phyloP scores from a whole-genome alignment of 2,329 filamentous ascomycete species.

The Alternaria panax region DNA sequence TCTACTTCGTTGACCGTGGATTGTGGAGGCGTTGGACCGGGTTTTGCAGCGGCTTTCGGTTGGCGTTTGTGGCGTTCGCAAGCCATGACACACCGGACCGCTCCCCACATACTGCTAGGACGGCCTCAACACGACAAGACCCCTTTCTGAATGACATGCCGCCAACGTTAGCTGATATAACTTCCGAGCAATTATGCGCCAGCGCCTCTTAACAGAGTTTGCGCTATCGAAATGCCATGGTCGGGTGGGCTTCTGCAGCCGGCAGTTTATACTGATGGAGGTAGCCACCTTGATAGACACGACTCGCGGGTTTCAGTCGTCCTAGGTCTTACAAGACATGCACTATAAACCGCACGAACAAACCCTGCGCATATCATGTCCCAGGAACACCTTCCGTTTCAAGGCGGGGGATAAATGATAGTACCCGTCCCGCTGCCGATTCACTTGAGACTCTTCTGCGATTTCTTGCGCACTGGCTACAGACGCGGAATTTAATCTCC shows the following conservation, averaged over 20 bases:
- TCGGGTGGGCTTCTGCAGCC: slow-evolving; percentile 1
- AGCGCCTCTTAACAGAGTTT: slow-evolving; percentile 3
- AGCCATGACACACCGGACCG: slow-evolving; percentile 4
- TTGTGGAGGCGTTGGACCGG: neutral
- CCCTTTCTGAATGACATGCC: slow-evolving; percentile 10
- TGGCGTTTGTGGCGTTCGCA: slow-evolving; percentile 5
- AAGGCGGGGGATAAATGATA: slow-evolving; percentile 2
- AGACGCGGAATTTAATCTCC: neutral
- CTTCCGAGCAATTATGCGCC: neutral
- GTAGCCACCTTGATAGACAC: slow-evolving; percentile 2
- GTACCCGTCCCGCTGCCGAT: slow-evolving; percentile 1
- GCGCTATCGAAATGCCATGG: slow-evolving; percentile 12
- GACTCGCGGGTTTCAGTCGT: slow-evolving; percentile 9
- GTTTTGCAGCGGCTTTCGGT: neutral
- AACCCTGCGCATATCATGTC: slow-evolving; percentile 5
- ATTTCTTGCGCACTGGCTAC: neutral
- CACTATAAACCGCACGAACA: neutral
- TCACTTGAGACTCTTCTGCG: neutral
- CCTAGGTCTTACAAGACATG: neutral
- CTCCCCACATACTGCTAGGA: slow-evolving; percentile 6
- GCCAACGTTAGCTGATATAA: neutral
- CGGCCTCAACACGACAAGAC: slow-evolving; percentile 2
- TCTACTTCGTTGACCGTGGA: neutral
- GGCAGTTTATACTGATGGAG: slow-evolving; percentile 4
- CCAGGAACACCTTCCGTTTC: slow-evolving; percentile 6